Base-by-base conservation (phyloP, 768 basidiomycete species). In the Mycena leptocephala region DNA sequence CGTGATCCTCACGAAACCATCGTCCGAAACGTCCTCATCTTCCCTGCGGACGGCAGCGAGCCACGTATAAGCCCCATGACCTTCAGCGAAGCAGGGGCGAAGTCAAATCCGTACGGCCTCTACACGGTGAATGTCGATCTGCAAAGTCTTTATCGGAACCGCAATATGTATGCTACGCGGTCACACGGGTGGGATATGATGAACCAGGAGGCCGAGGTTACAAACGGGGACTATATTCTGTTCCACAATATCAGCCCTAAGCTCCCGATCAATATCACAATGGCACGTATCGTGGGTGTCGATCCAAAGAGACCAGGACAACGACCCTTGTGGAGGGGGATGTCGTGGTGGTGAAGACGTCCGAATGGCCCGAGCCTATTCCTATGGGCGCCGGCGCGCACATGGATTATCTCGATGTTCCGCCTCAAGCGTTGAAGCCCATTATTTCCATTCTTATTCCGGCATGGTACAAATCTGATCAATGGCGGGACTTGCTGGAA, bases 61-160 rank as follows among this genome's bases (percentile, higher is more conserved):
- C 72, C 72, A 32, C 41, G 32, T 5, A 66, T 74, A 24, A 48
- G 41, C 43, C 58, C 72, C 53, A 74, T 74, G 72, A 39, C 65
- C 1, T 74, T 74, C 65, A 74, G 26, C 65, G 65, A 66, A n/a
- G 72, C 22, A 37, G 72, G 72, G 16, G 30, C 72, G 18, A 2
- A 30, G 24, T 28, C 72, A 7, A 66, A 67, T 53, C 72, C 72
- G 14, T 32, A 51, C 32, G 65, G 64, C 16, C 26, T 74, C 32
- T 74, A 67, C 56, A 74, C 46, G 24, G 8, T 67, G 26, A 61
- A 61, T 32, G 64, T 67, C 39, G 72, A 74, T 66, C 58, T 72
- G 18, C 62, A 63, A 20, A n/a, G 37, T 10, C 51, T 41, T 14
- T 72, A 65, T 53, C 63, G 71, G 28, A 13, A 41, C 37, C n/a